These are phyloP conservation scores for Pseudogymnoascus sp. DNA, from an alignment of 2,329 filamentous ascomycete species.

Conservation along the genomic window DNA sequence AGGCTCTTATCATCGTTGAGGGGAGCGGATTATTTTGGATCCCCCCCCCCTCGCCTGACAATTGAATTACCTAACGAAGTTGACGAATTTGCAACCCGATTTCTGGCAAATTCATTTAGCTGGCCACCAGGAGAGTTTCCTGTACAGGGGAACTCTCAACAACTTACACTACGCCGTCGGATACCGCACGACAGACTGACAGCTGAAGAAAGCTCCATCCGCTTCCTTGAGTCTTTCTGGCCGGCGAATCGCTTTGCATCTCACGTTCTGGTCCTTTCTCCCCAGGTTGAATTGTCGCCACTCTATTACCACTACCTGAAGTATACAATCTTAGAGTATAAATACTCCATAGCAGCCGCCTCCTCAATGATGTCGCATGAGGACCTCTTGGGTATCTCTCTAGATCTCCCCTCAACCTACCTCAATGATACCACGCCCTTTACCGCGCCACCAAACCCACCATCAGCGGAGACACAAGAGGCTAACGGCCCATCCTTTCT, in stretches of 20 bases:
- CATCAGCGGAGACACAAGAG: conserved; percentile 19
- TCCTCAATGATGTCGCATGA: conserved; percentile 38
- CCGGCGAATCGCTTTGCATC: conserved; percentile 54
- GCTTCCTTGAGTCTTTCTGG: conserved; percentile 83
- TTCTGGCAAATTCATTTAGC: conserved; percentile 49
- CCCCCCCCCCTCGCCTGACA: conserved; percentile 64
- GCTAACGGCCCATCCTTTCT: conserved; percentile 48
- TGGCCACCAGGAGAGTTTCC: conserved; percentile 51
- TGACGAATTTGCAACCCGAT: conserved; percentile 56
- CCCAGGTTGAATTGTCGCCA: conserved; percentile 70
- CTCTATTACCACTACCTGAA: conserved; percentile 82
- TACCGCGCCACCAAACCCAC: conserved; percentile 32
- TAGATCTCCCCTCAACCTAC: conserved; percentile 61
- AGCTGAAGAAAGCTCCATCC: conserved; percentile 62
- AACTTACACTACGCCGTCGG: conserved; percentile 66
- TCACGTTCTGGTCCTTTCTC: conserved; percentile 78
- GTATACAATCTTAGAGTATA: conserved; percentile 68
- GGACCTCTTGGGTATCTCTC: conserved; percentile 67
- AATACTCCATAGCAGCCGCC: conserved; percentile 49
- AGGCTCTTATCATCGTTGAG: conserved; percentile 69
- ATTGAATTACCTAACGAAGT: conserved; percentile 71
- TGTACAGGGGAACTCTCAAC: conserved; percentile 35
- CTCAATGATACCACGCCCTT: conserved; percentile 55
- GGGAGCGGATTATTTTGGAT: conserved; percentile 65
- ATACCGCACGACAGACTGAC: conserved; percentile 53